These are phyloP conservation scores for Beauveria scarabaeidicola DNA, from an alignment of 2,329 filamentous ascomycete genomes.

Conservation along the genomic window DNA sequence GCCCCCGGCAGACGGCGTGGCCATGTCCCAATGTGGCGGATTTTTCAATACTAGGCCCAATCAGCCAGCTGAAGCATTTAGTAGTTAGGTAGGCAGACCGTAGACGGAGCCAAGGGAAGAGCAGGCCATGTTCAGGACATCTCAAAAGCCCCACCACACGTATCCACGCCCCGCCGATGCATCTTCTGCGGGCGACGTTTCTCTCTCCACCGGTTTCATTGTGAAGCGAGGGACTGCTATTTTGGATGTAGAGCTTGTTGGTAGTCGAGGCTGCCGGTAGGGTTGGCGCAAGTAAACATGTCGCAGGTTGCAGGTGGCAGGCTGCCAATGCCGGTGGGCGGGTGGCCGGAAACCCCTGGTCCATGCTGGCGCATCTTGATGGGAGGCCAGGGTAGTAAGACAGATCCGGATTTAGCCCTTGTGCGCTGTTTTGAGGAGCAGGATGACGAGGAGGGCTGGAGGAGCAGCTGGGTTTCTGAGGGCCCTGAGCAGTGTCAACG, in stretches of 20 bases:
- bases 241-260: background rate
- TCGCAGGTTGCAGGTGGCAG: background rate
- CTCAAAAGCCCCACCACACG: conserved; percentile 4
- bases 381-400: conserved; percentile 3
- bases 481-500: background rate
- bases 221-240: background rate
- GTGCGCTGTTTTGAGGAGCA: background rate
- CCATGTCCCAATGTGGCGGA: conserved; percentile 5
- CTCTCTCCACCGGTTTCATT: background rate
- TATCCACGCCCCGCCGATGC: conserved; percentile 10
- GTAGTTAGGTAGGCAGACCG: background rate
- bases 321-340: background rate
- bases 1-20: background rate
- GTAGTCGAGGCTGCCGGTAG: background rate
- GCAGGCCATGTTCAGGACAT: background rate
- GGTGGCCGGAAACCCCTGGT: conserved; percentile 2
- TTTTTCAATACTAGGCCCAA: conserved; percentile 1
- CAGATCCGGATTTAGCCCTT: conserved; percentile 4
- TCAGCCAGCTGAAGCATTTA: background rate
- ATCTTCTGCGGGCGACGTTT: conserved; percentile 6
- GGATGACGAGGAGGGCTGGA: background rate
- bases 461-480: background rate
- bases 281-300: background rate
- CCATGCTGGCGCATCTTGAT: conserved; percentile 10
- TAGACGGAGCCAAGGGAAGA: background rate